These are phyloP conservation scores for Scopulariopsis brevicaulis DNA, from an alignment of 2,329 filamentous ascomycete species.

Conservation along the genomic window DNA sequence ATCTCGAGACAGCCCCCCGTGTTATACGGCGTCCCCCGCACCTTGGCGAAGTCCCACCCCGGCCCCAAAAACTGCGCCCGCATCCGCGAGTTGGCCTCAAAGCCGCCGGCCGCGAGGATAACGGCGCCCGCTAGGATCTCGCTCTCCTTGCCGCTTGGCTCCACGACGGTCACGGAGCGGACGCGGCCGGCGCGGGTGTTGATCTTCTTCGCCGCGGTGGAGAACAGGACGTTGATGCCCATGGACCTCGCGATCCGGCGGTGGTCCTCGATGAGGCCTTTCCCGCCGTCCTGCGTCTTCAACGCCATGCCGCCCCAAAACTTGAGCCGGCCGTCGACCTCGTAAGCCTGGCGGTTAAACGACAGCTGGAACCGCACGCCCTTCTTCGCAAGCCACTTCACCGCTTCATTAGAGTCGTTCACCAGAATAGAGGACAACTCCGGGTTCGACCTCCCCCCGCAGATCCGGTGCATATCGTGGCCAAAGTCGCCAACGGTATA, in stretches of 20 bases:
- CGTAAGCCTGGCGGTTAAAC: constrained; percentile 56
- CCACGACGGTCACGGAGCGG: constrained; percentile 12
- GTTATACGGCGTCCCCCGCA: constrained; percentile 54
- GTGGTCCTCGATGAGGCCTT: constrained; percentile 42
- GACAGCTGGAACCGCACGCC: constrained; percentile 47
- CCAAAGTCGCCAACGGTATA: constrained; percentile 45
- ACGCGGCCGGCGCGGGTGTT: constrained; percentile 12
- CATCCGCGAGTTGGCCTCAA: constrained; percentile 48
- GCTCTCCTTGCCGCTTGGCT: constrained; percentile 15
- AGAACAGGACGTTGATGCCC: constrained; percentile 32
- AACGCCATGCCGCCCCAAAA: constrained; percentile 59
- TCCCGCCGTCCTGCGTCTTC: constrained; percentile 46
- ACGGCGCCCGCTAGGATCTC: constrained; percentile 26
- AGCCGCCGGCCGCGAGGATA: constrained; percentile 49
- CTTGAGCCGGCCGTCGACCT: constrained; percentile 46
- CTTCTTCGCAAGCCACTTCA: constrained; percentile 43
- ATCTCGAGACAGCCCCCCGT: constrained; percentile 45
- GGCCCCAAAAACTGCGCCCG: constrained; percentile 41
- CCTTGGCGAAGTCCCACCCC: constrained; percentile 49
- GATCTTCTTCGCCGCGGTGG: constrained; percentile 30
- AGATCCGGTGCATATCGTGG: constrained; percentile 45
- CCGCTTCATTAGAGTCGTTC: constrained; percentile 32
- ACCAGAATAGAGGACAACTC: constrained; percentile 36
- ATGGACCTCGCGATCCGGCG: constrained; percentile 25
- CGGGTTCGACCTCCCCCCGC: constrained; percentile 37